Evolutionary conservation across 208 protist species (phyloP), one percentile per base, ranked within the genome.

Genomic region (Trypanosoma congolense): DNA sequence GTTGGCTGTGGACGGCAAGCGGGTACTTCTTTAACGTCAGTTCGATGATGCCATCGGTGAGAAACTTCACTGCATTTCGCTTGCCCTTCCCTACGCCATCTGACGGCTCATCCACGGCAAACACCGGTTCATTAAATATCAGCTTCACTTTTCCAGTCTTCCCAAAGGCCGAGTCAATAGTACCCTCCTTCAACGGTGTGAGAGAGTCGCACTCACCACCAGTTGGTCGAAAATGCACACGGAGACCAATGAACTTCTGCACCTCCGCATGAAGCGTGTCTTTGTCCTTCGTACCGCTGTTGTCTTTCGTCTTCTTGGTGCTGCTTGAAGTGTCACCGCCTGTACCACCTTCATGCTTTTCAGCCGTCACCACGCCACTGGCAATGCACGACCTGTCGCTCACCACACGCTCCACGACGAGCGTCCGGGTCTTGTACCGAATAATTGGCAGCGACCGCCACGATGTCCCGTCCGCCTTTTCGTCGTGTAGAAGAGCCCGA

Each of bases 61-160:
- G 12, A 42, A 44, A 49, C n/a, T 18, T 25, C 46, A 35, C 41
- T 12, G 21, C 50, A 24, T 33, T 63, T 49, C 42, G 64, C 69
- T 49, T 61, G 28, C 30, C 69, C 71, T 29, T 52, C 63, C 25
- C 53, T 47, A 29, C 33, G 6, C 8, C 31, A 18, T 6, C 6
- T 8, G 62, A 10, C 4, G 25, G 9, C 12, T 47, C 14, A 9
- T 49, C 21, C 8, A 65, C 48, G 1, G 42, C 40, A 70, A 91
- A 91, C 8, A 91, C 60, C 16, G 65, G 64, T 4, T 51, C 45
- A 0, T 66, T 53, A 56, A 92, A 92, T 8, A 77, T 29, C 1
- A 89, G 65, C 57, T 84, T 83, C 31, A 87, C 84, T 51, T 88
- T 92, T 4, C 84, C 84, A 0, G 72, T 87, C 51, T 92, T 79